phyloP scores from a whole-genome alignment of 306 rosid species.

The Ziziphus jujuba region DNA sequence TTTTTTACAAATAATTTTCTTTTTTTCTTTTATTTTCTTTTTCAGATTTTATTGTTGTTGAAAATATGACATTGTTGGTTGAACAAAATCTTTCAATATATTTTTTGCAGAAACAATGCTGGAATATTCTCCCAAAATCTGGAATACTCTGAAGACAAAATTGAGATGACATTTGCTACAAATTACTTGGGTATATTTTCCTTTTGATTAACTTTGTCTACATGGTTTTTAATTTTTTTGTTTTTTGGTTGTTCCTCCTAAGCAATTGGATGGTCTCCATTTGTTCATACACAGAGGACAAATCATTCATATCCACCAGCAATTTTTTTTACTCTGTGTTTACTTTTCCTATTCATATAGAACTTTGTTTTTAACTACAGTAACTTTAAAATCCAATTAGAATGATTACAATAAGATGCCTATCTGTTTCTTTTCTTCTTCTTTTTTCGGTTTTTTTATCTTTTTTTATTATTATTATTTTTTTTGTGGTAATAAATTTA shows the following conservation, averaged over 20 bases:
- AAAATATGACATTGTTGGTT: neutral
- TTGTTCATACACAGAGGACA: too few species aligned
- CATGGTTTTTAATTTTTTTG: neutral
- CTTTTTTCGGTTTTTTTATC: too few species aligned
- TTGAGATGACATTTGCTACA: constrained; percentile 96
- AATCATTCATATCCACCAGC: too few species aligned
- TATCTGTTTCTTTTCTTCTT: neutral
- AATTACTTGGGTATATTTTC: constrained; percentile 75
- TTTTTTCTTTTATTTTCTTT: neutral
- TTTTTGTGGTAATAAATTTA: too few species aligned
- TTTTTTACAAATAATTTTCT: neutral
- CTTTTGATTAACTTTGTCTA: neutral
- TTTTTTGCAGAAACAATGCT: constrained; percentile 79
- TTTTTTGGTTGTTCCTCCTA: neutral
- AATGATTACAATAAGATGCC: constrained; percentile 1
- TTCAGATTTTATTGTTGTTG: neutral
- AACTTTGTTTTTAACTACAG: neutral
- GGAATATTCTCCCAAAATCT: constrained; percentile 71
- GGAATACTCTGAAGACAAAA: constrained; percentile 90
- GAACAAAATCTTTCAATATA: neutral
- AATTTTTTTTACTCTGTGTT: too few species aligned
- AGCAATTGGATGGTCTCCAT: too few species aligned
- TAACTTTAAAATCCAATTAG: neutral
- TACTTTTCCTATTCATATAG: neutral
- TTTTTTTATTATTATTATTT: too few species aligned